Conservation (phyloP, 306 rosid genomes). For the Prunus davidiana region DNA sequence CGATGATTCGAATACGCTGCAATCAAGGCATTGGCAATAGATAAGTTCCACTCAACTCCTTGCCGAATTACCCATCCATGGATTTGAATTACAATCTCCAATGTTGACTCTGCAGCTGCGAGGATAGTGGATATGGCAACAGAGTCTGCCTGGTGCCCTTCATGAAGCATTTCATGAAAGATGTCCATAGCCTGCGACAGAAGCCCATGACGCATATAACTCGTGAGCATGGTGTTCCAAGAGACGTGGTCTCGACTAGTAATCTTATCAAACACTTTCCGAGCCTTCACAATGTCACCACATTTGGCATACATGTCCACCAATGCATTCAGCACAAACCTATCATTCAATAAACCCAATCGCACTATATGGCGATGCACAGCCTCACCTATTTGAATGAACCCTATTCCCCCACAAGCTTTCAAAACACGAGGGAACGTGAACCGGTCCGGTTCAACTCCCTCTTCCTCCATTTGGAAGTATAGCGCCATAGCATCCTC, state of each 20-base stretch:
- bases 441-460: conserved; percentile 62
- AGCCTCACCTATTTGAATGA: conserved; percentile 70
- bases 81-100: conserved; percentile 48
- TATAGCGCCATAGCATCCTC: conserved; percentile 88
- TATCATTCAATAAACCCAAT: conserved; percentile 49
- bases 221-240: conserved; percentile 83
- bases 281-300: conserved; percentile 82
- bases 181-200: conserved; percentile 48
- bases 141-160: conserved; percentile 57
- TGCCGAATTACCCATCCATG: conserved; percentile 75
- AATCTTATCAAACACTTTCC: conserved; percentile 58
- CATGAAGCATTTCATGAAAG: conserved; percentile 52
- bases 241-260: conserved; percentile 58
- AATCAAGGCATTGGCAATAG: conserved; percentile 69
- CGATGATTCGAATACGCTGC: conserved; percentile 56
- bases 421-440: conserved; percentile 80
- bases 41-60: conserved; percentile 61
- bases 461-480: conserved; percentile 89
- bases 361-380: conserved; percentile 68
- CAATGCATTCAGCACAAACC: conserved; percentile 74
- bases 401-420: conserved; percentile 81
- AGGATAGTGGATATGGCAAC: conserved; percentile 60
- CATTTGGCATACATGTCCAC: conserved; percentile 92
- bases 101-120: conserved; percentile 26
- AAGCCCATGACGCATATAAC: conserved; percentile 66